Evolutionary conservation across 2,329 filamentous ascomycete genomes (phyloP).

Genomic region (Pseudopyrenochaeta lycopersici): DNA sequence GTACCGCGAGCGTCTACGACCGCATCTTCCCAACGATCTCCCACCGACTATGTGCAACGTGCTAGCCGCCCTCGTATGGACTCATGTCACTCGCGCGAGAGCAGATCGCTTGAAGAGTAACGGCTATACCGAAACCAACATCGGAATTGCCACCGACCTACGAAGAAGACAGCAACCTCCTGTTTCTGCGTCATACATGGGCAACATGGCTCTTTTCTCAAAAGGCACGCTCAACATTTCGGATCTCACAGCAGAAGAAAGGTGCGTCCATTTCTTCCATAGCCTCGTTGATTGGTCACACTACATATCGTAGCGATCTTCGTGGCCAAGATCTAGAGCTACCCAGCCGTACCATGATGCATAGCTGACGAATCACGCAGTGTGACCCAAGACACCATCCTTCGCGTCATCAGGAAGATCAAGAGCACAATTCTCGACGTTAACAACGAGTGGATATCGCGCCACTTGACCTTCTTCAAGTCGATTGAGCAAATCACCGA

Average conservation of each 20-base stretch:
- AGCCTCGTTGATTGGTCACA: constrained; percentile 3
- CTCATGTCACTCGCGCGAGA: constrained; percentile 46
- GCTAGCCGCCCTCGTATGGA: constrained; percentile 45
- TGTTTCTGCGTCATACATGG: constrained; percentile 36
- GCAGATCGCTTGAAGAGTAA: constrained; percentile 25
- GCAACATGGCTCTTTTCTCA: constrained; percentile 45
- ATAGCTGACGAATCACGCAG: constrained; percentile 29
- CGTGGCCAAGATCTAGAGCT: constrained; percentile 9
- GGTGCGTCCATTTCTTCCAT: constrained; percentile 32
- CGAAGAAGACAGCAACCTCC: constrained; percentile 38
- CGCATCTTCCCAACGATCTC: constrained; percentile 23
- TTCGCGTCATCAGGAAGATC: constrained; percentile 37
- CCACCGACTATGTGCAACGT: constrained; percentile 43
- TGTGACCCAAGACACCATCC: constrained; percentile 41
- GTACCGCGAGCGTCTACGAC: constrained; percentile 35
- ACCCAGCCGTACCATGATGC: neutral
- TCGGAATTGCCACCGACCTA: constrained; percentile 42
- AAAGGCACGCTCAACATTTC: constrained; percentile 36
- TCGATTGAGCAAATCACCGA: constrained; percentile 39
- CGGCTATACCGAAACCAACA: constrained; percentile 30
- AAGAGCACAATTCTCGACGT: constrained; percentile 37
- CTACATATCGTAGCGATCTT: constrained; percentile 9
- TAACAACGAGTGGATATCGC: constrained; percentile 41
- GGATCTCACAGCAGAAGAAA: constrained; percentile 34
- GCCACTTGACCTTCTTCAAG: constrained; percentile 42